phyloP scores from a whole-genome alignment of 208 protist genomes.

The Crithidia mellificae region DNA sequence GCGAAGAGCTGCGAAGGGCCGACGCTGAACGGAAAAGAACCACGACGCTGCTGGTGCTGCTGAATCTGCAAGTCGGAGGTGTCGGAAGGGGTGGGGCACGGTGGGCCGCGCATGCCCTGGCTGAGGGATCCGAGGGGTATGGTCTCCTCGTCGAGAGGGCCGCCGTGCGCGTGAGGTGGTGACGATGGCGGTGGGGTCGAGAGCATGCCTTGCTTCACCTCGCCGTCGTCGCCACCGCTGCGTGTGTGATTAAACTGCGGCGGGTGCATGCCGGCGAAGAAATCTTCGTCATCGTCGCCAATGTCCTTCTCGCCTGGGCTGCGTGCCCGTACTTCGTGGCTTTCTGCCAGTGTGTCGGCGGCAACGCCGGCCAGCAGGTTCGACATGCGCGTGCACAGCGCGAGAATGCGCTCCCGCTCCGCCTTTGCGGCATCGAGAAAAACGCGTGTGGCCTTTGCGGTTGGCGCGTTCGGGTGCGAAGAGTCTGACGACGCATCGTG shows the following conservation, averaged over 20 bases:
- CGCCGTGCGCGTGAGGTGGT: neutral
- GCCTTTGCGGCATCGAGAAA: neutral
- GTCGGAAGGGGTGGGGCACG: constrained; percentile 23
- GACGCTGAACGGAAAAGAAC: constrained; percentile 21
- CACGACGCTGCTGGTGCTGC: neutral
- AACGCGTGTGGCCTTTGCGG: neutral
- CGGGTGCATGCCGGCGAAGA: too few species aligned
- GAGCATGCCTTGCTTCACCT: neutral
- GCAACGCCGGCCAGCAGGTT: neutral
- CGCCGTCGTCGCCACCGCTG: neutral
- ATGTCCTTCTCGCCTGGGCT: too few species aligned
- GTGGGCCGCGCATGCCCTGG: constrained; percentile 33
- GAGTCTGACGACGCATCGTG: too few species aligned
- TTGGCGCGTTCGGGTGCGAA: too few species aligned
- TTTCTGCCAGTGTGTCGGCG: neutral
- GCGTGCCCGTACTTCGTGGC: neutral
- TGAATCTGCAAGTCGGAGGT: neutral
- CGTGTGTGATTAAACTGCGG: neutral
- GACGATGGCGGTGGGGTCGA: neutral
- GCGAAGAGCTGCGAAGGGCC: constrained; percentile 42
- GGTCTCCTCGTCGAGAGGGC: neutral
- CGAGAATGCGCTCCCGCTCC: constrained; percentile 14
- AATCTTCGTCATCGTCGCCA: neutral
- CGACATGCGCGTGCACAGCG: constrained; percentile 17
- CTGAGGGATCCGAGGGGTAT: constrained; percentile 22